Base-by-base conservation (phyloP, 2,329 filamentous ascomycete species). In the Phialophora macrospora region DNA sequence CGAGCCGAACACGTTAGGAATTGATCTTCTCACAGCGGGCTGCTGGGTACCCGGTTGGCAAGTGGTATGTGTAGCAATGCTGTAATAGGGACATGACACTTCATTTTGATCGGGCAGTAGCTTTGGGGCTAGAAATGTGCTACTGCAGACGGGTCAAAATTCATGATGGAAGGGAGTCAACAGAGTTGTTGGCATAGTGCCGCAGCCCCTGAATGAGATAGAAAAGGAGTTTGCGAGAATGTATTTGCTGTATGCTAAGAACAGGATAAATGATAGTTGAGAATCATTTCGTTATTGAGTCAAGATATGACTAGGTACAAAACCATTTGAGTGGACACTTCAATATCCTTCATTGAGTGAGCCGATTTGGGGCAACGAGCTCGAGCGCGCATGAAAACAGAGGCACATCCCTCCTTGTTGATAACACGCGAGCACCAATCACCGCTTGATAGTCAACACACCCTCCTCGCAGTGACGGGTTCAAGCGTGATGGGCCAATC, bases 401-500 rank as follows among this genome's bases (percentile, higher is more conserved):
- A 54, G 22, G 22, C 49, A 4, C 38, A n/a, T 60, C 14, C 49
- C 48, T 20, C 14, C 17, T 17, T 12, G 32, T 55, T 20, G 34
- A 51, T 55, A 51, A 59, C 63, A 55, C 60, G 65, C 65, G 63
- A 68, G 63, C 65, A 70, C 63, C 65, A 61, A 44, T 64, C 60
- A 64, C 64, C 61, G 56, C 62, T 38, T 59, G 22, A 28, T 49
- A 57, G 51, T 44, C 30, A 34, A 32, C 41, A 57, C 65, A 63
- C 51, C 61, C 55, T 63, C 58, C 60, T 60, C 62, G 59, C 61
- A 63, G 68, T 70, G 66, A 64, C 64, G 63, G 63, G 58, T 62
- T 62, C 62, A 60, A 68, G 62, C 55, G 65, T 60, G 44, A 48
- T 48, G 55, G 55, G 52, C 68, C 64, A 68, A 61, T 66, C 65